Percentiles rank a stretch among this genome's conserved stretches.
Evolutionary conservation across 148 eudicot genomes (phyloP).

Genomic region (Rheum nobile): DNA sequence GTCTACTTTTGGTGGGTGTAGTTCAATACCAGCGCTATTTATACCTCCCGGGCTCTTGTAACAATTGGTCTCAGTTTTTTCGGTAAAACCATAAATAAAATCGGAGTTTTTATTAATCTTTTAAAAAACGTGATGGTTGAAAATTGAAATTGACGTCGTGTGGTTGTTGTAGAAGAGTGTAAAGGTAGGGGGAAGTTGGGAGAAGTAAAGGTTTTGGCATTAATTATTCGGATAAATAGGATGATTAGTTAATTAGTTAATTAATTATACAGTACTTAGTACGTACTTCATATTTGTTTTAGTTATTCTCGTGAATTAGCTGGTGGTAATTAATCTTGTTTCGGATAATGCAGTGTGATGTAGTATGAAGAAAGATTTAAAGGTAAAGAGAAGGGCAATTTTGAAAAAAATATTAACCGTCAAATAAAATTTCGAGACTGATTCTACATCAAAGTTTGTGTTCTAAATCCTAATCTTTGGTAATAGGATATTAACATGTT

Average conservation of each 20-base stretch:
- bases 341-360: neutral
- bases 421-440: too few relatives aligned
- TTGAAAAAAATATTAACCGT: too few relatives aligned
- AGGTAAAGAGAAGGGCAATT: too few relatives aligned
- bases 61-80: conserved; percentile 2
- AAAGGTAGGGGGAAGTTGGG: neutral
- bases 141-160: neutral
- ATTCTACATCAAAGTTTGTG: neutral
- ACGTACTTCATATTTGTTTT: neutral
- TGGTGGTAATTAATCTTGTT: neutral
- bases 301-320: neutral
- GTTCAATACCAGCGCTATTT: neutral
- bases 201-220: neutral
- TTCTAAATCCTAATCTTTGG: neutral
- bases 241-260: neutral
- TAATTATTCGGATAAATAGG: neutral
- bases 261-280: too few relatives aligned
- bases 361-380: too few relatives aligned
- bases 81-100: neutral
- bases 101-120: neutral
- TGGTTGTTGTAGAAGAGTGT: neutral
- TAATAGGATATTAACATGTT: too few relatives aligned
- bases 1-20: neutral
- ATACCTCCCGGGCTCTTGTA: neutral
- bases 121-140: neutral